A percentile compares a stretch with the other conserved stretches of the same genome.
Conservation (phyloP, 768 basidiomycete genomes). For the Leccinum uliginosum region DNA sequence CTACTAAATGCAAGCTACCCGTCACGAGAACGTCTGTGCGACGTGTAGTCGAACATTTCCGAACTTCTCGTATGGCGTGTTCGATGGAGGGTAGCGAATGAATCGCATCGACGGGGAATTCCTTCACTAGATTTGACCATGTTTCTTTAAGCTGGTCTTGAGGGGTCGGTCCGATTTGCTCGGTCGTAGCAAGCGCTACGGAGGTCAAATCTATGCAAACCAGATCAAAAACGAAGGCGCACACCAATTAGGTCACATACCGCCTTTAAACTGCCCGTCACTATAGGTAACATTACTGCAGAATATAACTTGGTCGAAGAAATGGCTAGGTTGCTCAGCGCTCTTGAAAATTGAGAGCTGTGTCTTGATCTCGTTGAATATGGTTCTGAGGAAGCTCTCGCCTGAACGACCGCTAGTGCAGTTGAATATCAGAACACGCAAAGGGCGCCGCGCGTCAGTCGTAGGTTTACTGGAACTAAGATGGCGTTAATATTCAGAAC, state of each 20-base stretch:
- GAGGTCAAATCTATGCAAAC: constrained; percentile 66
- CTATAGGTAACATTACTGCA: constrained; percentile 95
- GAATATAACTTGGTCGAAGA: constrained; percentile 88
- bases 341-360: constrained; percentile 42
- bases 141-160: constrained; percentile 74
- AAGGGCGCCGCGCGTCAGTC: constrained; percentile 23
- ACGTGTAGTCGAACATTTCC: constrained; percentile 33
- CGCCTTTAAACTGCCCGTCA: constrained; percentile 86
- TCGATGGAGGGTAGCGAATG: constrained; percentile 86
- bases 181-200: constrained; percentile 55
- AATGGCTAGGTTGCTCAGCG: constrained; percentile 36
- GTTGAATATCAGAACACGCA: constrained; percentile 84
- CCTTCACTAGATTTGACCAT: constrained; percentile 63
- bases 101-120: constrained; percentile 56
- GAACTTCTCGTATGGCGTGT: constrained; percentile 73
- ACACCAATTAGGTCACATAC: constrained; percentile 38
- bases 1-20: constrained; percentile 91
- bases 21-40: constrained; percentile 71
- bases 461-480: constrained; percentile 1
- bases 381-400: constrained; percentile 55
- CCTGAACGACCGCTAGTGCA: constrained; percentile 91
- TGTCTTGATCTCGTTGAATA: constrained; percentile 48
- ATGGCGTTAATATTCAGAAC: constrained; percentile 1
- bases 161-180: constrained; percentile 61
- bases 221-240: neutral